Base-by-base conservation (phyloP, 2,329 filamentous ascomycete genomes). In the Colletotrichum acutatum region DNA sequence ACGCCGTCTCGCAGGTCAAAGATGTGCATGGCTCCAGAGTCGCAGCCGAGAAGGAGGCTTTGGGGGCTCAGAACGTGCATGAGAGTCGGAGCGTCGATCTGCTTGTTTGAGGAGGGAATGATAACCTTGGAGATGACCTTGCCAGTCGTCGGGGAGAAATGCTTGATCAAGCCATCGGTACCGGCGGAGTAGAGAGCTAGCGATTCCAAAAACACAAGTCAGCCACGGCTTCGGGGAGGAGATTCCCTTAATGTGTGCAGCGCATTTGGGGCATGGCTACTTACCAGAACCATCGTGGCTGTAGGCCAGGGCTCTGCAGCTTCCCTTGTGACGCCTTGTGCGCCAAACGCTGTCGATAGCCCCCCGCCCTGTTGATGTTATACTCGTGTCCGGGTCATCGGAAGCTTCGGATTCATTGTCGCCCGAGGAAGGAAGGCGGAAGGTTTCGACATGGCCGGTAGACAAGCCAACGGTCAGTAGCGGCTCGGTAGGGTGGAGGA, bases 321-420 rank as follows among this genome's bases (percentile, higher is more conserved):
- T 98, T 14, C 95, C 96, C 86, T 98, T 97, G 85, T 99, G 97
- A 74, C 97, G 89, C 76, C 92, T 89, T 5, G 97, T 98, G 78
- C 90, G 90, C 97, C 97, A 99, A 72, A 92, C 85, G 0, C 92
- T 94, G 77, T 95, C 93, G 75, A 98, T 93, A 68, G 92, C 90
- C 56, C 92, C 93, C 75, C 89, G 93, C 12, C 94, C 95, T 77
- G 87, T 85, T 24, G 86, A 89, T 26, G 88, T 68, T 2, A 87
- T 82, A 75, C 86, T 90, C 58, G 83, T 82, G 67, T 89, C 85
- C 42, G 80, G 85, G 68, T 87, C 87, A 4, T 74, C 82, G 53
- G 90, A 88, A 32, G 89, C 88, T 58, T 89, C 88, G 22, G 83
- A 83, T 42, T 85, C 83, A 52, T 85, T 85, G 54, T 84, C 83